Conservation (phyloP, 345 rosid genomes). For the Microcos paniculata region DNA sequence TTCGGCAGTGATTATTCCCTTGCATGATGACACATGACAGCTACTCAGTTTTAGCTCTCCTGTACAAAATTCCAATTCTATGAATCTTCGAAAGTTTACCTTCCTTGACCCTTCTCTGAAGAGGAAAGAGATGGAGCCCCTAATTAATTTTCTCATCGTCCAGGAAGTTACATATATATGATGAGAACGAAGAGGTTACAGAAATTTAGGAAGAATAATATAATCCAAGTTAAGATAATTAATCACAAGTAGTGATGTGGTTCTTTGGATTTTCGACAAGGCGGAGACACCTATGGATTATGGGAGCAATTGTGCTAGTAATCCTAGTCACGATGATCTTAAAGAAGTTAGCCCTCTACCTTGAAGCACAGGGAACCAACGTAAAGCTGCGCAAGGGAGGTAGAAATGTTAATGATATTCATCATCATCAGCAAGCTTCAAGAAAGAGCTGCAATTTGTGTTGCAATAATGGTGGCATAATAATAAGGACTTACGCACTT, state of each 20-base stretch:
- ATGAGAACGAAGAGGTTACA: background rate
- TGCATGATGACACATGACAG: background rate
- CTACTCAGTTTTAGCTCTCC: background rate
- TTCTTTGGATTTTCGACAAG: conserved; percentile 44
- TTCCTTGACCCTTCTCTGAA: background rate
- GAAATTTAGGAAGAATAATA: background rate
- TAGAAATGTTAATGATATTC: background rate
- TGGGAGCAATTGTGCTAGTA: conserved; percentile 41
- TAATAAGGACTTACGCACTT: conserved; percentile 35
- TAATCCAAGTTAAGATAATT: background rate
- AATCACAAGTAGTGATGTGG: conserved; percentile 27
- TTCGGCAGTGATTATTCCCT: background rate
- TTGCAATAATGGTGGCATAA: conserved; percentile 15
- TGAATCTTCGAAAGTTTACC: conserved; percentile 24
- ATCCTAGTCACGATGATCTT: conserved; percentile 21
- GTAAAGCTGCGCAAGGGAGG: background rate
- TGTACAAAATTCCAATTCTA: conserved; percentile 30
- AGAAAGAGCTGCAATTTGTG: conserved; percentile 6
- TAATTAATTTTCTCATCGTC: no score
- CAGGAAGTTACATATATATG: background rate
- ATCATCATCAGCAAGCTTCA: background rate
- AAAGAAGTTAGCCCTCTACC: conserved; percentile 21
- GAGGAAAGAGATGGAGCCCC: background rate
- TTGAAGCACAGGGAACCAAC: conserved; percentile 12
- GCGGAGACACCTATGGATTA: conserved; percentile 24